Evolutionary conservation across 177 flowering plant species (phyloP).

Genomic region (Vitis hybrid): DNA sequence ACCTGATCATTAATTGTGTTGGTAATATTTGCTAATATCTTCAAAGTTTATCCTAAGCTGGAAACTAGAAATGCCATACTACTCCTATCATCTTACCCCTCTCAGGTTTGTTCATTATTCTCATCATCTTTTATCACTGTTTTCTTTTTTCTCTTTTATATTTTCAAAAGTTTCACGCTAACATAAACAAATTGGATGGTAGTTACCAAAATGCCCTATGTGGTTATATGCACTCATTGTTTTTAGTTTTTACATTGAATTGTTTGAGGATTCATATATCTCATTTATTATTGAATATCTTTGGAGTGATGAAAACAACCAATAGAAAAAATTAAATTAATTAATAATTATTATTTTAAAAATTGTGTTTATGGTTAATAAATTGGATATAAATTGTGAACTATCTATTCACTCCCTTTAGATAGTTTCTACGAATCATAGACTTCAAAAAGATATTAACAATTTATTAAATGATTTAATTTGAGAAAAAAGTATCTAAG

Average conservation of each 20-base stretch:
- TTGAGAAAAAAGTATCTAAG: too few relatives aligned
- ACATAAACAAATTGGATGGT: background rate
- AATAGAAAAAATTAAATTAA: too few relatives aligned
- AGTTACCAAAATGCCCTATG: background rate
- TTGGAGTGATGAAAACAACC: too few relatives aligned
- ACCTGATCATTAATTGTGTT: slow-evolving; percentile 5
- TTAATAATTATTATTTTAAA: too few relatives aligned
- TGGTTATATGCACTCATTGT: background rate
- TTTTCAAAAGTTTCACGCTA: background rate
- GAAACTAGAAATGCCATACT: slow-evolving; percentile 73
- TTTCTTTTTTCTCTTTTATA: background rate
- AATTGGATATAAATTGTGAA: too few relatives aligned
- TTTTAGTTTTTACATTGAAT: background rate
- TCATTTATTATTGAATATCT: too few relatives aligned
- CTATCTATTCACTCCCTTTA: too few relatives aligned
- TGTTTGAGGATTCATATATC: background rate
- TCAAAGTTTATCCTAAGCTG: slow-evolving; percentile 79
- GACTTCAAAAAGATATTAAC: too few relatives aligned
- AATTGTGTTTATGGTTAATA: too few relatives aligned
- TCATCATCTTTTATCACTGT: background rate
- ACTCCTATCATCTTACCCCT: slow-evolving; percentile 65
- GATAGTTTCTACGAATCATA: too few relatives aligned
- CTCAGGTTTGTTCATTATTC: slow-evolving; percentile 44
- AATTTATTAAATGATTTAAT: too few relatives aligned
- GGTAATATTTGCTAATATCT: slow-evolving; percentile 34